A percentile compares a stretch with the other conserved stretches of the same genome.
Conservation (phyloP, 176 grass and related monocot species). For the Bothriochloa decipiens region DNA sequence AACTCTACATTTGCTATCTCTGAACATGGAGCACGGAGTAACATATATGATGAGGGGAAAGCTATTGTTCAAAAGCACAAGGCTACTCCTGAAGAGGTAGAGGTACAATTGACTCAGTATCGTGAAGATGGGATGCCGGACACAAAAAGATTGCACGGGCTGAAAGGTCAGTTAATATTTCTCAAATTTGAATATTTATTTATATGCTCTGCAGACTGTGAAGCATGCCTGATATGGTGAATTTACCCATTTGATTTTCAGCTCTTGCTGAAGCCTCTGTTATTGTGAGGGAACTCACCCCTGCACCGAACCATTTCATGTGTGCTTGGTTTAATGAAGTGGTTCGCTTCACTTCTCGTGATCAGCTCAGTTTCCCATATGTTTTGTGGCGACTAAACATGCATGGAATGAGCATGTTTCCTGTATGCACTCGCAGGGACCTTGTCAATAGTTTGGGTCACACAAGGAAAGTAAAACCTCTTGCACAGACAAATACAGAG, state of each 20-base stretch:
- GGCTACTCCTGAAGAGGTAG: conserved; percentile 90
- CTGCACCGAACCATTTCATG: conserved; percentile 82
- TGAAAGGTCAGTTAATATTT: conserved; percentile 49
- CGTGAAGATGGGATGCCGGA: conserved; percentile 69
- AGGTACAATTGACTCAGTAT: conserved; percentile 79
- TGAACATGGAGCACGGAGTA: conserved; percentile 90
- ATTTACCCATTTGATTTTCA: conserved; percentile 51
- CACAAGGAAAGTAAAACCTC: conserved; percentile 86
- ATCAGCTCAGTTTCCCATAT: conserved; percentile 97
- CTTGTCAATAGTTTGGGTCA: conserved; percentile 93
- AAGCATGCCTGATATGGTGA: conserved; percentile 13
- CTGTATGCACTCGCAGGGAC: conserved; percentile 87
- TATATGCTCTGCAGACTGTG: neutral
- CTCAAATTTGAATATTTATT: conserved; percentile 20
- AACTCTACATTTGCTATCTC: conserved; percentile 90
- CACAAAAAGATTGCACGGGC: conserved; percentile 58
- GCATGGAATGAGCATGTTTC: conserved; percentile 73
- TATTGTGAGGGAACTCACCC: conserved; percentile 84
- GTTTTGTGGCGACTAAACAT: conserved; percentile 77
- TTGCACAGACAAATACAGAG: conserved; percentile 41
- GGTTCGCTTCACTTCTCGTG: conserved; percentile 89
- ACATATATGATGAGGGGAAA: conserved; percentile 86
- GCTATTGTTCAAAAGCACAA: conserved; percentile 91
- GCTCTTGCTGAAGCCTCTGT: conserved; percentile 88
- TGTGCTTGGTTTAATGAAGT: conserved; percentile 98